Conservation (phyloP, 2,329 filamentous ascomycete species). For the Fusarium denticulatum region DNA sequence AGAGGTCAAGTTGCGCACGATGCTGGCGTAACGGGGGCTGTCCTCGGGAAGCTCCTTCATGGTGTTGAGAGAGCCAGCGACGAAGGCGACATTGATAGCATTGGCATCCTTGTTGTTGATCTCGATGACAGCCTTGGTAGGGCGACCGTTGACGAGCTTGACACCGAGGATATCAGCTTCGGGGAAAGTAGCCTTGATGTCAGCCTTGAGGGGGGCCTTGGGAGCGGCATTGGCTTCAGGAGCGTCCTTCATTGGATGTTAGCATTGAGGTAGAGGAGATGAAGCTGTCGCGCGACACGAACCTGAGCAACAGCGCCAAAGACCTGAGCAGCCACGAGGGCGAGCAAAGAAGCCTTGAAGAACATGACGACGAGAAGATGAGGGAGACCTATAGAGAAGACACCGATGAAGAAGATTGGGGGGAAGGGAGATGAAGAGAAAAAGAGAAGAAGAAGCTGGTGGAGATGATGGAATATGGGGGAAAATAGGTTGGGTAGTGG, state of each 20-base stretch:
- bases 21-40: slow-evolving; percentile 58
- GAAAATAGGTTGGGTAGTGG: slow-evolving; percentile 19
- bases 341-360: slow-evolving; percentile 77
- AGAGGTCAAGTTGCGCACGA: slow-evolving; percentile 86
- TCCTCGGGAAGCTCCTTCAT: slow-evolving; percentile 62
- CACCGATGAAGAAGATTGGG: slow-evolving; percentile 8
- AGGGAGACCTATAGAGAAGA: slow-evolving; percentile 12
- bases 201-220: slow-evolving; percentile 63
- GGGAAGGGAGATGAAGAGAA: slow-evolving; percentile 2
- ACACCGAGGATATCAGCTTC: slow-evolving; percentile 89
- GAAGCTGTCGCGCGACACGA: slow-evolving; percentile 49
- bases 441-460: slow-evolving; percentile 23
- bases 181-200: slow-evolving; percentile 70
- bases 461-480: slow-evolving; percentile 37
- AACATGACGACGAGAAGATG: slow-evolving; percentile 64
- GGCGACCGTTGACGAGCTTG: slow-evolving; percentile 92
- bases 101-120: slow-evolving; percentile 84
- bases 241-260: slow-evolving; percentile 15
- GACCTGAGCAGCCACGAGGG: slow-evolving; percentile 75
- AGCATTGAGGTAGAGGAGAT: not conserved
- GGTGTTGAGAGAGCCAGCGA: slow-evolving; percentile 77
- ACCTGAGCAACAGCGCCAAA: slow-evolving; percentile 72
- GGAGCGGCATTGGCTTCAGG: slow-evolving; percentile 37
- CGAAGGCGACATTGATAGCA: slow-evolving; percentile 77
- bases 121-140: slow-evolving; percentile 83